A percentile compares a stretch with the other conserved stretches of the same genome.
phyloP scores from a whole-genome alignment of 2,329 filamentous ascomycete genomes.

The Fusarium graminum region DNA sequence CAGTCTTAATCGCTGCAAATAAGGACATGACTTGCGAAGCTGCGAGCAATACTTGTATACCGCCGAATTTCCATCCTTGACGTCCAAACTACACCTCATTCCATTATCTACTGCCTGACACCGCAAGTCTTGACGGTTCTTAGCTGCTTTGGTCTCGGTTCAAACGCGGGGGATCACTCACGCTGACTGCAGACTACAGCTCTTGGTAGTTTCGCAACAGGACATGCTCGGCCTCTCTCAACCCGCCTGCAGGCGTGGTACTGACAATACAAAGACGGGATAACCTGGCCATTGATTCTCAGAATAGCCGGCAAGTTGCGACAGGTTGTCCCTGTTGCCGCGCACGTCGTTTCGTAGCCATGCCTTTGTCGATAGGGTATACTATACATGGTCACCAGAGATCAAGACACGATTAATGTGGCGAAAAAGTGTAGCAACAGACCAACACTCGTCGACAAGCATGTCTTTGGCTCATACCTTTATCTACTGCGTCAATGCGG shows the following conservation, averaged over 20 bases:
- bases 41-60: slow-evolving; percentile 44
- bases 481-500: background rate
- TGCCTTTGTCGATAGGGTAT: slow-evolving; percentile 5
- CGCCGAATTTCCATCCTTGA: slow-evolving; percentile 37
- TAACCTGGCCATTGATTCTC: slow-evolving; percentile 28
- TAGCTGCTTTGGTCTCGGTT: background rate
- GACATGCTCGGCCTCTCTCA: slow-evolving; percentile 43
- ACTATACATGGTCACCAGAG: background rate
- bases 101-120: slow-evolving; percentile 47
- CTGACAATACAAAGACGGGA: slow-evolving; percentile 43
- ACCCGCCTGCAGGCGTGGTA: slow-evolving; percentile 47
- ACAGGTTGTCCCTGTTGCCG: slow-evolving; percentile 43
- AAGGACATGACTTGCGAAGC: slow-evolving; percentile 38
- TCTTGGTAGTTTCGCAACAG: slow-evolving; percentile 39
- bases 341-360: slow-evolving; percentile 28
- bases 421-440: background rate
- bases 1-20: background rate
- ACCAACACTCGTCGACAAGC: background rate
- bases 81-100: slow-evolving; percentile 38
- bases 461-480: background rate
- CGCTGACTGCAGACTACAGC: slow-evolving; percentile 45
- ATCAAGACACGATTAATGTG: background rate
- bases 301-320: slow-evolving; percentile 34
- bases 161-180: slow-evolving; percentile 28
- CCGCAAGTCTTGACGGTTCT: slow-evolving; percentile 37